These are phyloP conservation scores for Debaryomyces castellii DNA, from an alignment of 805 yeast species.

Conservation along the genomic window DNA sequence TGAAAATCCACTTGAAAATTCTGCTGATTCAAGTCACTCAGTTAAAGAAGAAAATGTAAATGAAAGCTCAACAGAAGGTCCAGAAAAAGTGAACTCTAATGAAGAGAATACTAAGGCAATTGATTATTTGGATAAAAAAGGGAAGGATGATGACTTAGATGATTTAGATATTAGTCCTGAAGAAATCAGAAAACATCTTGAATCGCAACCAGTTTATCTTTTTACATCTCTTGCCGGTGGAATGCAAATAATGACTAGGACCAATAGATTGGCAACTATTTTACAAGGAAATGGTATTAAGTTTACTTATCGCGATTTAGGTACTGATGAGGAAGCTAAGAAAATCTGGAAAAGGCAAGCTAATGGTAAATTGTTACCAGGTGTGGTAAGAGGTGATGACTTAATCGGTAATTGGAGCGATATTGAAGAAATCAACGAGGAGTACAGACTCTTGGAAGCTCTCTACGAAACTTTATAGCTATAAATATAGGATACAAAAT, in stretches of 20 bases:
- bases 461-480: slow-evolving; percentile 59
- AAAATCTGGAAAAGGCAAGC: slow-evolving; percentile 77
- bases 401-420: slow-evolving; percentile 84
- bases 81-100: too few relatives aligned
- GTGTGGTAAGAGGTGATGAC: slow-evolving; percentile 78
- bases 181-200: slow-evolving; percentile 42
- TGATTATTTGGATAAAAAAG: neutral
- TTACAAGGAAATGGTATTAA: slow-evolving; percentile 70
- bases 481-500: too few relatives aligned
- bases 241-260: slow-evolving; percentile 71
- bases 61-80: too few relatives aligned
- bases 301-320: slow-evolving; percentile 72
- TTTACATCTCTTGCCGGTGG: slow-evolving; percentile 90
- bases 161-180: slow-evolving; percentile 39
- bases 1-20: too few relatives aligned
- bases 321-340: slow-evolving; percentile 85
- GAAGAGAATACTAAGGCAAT: neutral
- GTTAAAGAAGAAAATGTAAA: too few relatives aligned
- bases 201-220: slow-evolving; percentile 64
- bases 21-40: too few relatives aligned
- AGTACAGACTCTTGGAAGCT: slow-evolving; percentile 60
- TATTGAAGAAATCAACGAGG: slow-evolving; percentile 84
- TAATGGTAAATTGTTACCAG: slow-evolving; percentile 76
- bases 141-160: slow-evolving; percentile 16
- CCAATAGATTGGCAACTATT: slow-evolving; percentile 73